Evolutionary conservation across 2,329 filamentous ascomycete species (phyloP).

Genomic region (Epichloe sp.): DNA sequence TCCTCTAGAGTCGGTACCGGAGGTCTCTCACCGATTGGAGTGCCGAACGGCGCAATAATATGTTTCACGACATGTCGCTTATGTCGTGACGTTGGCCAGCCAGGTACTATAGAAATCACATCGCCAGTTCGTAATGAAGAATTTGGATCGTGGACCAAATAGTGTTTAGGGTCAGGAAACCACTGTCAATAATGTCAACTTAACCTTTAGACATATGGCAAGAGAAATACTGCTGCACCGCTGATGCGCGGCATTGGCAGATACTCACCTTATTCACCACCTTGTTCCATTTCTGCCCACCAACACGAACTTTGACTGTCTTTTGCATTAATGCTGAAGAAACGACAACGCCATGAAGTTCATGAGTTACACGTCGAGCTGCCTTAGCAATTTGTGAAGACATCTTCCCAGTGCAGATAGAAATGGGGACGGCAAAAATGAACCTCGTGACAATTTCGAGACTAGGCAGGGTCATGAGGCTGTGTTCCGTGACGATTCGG

Average conservation of each 20-base stretch:
- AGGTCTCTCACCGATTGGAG: conserved; percentile 49
- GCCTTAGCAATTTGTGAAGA: conserved; percentile 28
- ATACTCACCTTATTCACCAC: conserved; percentile 54
- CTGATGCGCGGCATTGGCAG: neutral
- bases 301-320: conserved; percentile 66
- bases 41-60: conserved; percentile 58
- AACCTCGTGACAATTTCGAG: neutral
- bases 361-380: conserved; percentile 32
- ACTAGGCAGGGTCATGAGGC: neutral
- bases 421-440: neutral
- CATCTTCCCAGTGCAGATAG: conserved; percentile 16
- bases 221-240: neutral
- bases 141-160: conserved; percentile 68
- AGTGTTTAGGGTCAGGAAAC: conserved; percentile 50
- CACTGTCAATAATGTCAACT: conserved; percentile 19
- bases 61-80: conserved; percentile 64
- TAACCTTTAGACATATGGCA: neutral
- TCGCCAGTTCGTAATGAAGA: conserved; percentile 62
- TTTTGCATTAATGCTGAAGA: conserved; percentile 66
- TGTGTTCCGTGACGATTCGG: neutral
- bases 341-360: conserved; percentile 57
- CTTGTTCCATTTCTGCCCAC: conserved; percentile 58
- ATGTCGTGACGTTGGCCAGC: conserved; percentile 49
- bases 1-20: conserved; percentile 53
- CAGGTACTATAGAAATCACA: conserved; percentile 56